A percentile compares a stretch with the other conserved stretches of the same genome.
These are phyloP conservation scores for Calonectria henricotiae DNA, from an alignment of 2,329 filamentous ascomycete genomes.

Conservation along the genomic window DNA sequence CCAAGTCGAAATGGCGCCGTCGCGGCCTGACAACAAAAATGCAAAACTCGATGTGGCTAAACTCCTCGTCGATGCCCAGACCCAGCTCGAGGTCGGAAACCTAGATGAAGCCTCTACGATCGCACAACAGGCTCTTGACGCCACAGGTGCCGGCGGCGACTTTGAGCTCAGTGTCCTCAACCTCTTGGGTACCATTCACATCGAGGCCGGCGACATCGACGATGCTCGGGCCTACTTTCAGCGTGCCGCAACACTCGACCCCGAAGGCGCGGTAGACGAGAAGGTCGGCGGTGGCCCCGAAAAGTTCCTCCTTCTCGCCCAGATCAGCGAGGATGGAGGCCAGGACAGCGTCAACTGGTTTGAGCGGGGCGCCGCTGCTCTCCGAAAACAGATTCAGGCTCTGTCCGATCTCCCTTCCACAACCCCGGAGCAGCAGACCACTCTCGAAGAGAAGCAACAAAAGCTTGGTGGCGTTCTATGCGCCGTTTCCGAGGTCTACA, in stretches of 20 bases:
- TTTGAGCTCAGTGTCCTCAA: conserved; percentile 78
- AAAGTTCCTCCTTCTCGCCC: conserved; percentile 95
- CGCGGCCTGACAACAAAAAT: conserved; percentile 59
- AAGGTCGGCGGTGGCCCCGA: conserved; percentile 87
- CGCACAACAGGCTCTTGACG: conserved; percentile 63
- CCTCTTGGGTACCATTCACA: conserved; percentile 84
- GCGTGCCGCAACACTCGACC: conserved; percentile 82
- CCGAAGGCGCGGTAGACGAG: conserved; percentile 80
- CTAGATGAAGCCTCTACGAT: conserved; percentile 60
- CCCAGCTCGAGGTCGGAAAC: conserved; percentile 62
- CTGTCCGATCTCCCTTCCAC: conserved; percentile 68
- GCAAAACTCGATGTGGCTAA: conserved; percentile 55
- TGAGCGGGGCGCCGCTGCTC: conserved; percentile 79
- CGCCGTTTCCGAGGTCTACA: conserved; percentile 96
- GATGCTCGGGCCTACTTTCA: conserved; percentile 81
- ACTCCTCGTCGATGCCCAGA: conserved; percentile 60
- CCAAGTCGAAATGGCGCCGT: conserved; percentile 60
- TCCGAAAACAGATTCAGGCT: conserved; percentile 80
- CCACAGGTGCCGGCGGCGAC: conserved; percentile 64
- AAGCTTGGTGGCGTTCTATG: conserved; percentile 95
- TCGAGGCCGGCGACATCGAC: conserved; percentile 88
- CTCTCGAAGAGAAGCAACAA: conserved; percentile 78
- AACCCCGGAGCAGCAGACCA: conserved; percentile 60
- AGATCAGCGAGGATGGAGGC: conserved; percentile 83
- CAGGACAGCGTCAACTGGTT: conserved; percentile 78